Conservation (phyloP, 352 stramenopile species). For the Pythium myriotylum region DNA sequence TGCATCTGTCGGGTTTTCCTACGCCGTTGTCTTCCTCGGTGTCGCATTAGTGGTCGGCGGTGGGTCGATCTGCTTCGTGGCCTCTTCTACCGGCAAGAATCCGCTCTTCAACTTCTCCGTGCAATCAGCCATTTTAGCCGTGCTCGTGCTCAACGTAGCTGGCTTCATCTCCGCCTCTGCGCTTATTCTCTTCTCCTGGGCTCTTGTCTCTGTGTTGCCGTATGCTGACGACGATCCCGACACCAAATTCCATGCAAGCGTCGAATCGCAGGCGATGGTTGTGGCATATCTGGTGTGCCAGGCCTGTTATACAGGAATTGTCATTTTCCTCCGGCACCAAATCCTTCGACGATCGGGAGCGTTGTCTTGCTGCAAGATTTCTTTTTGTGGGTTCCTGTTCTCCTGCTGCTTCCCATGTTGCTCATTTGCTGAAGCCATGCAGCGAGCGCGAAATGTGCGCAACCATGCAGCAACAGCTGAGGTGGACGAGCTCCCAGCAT, state of each 20-base stretch:
- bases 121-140: not conserved
- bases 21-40: not conserved
- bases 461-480: not conserved
- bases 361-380: not conserved
- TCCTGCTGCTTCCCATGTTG: conserved; percentile 1
- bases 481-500: conserved; percentile 4
- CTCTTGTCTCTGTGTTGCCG: not conserved
- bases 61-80: conserved; percentile 2
- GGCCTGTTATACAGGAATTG: not conserved
- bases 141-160: not conserved
- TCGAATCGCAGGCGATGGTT: not conserved
- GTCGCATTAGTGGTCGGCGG: conserved; percentile 1
- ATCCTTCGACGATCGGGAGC: not conserved
- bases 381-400: not conserved
- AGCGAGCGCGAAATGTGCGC: not conserved
- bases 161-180: too few species aligned
- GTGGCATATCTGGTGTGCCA: not conserved
- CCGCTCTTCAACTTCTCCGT: not conserved
- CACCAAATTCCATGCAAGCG: not conserved
- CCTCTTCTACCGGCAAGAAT: not conserved
- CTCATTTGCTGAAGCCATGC: conserved; percentile 4
- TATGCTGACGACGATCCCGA: not conserved
- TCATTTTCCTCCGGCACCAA: not conserved
- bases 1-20: not conserved
- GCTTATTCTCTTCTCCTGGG: too few species aligned